Evolutionary conservation across 2,329 filamentous ascomycete genomes (phyloP), one percentile per base, ranked within the genome.

Genomic region (Zasmidium cellare): DNA sequence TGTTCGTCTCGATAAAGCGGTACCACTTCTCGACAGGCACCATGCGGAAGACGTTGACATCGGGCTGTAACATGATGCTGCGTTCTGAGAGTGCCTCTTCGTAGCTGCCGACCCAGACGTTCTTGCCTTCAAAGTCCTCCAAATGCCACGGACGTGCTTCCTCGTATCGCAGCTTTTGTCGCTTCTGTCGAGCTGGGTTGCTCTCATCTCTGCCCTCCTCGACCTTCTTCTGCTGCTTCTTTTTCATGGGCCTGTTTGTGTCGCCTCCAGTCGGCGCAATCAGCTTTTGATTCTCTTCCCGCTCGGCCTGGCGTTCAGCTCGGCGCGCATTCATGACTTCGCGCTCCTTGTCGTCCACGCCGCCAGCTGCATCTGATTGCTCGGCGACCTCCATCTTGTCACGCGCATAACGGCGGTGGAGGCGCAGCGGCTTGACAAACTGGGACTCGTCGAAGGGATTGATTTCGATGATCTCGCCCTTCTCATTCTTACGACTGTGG

Each of bases 21-120:
- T 99, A 99, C 87, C 90, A 97, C 70, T 97, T 96, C 75, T 99
- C 93, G 18, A 97, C 77, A 0, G 96, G 96, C 2, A 96, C 82
- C 86, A 97, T 90, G 58, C 87, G 87, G 71, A 96, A 94, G 12
- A 67, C 85, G 1, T 81, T 81, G 9, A 85, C 82, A 31, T 91
- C 88, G 46, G 91, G 82, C 41, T 93, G 83, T 54, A 96, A 88
- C 64, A 96, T 88, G 51, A 92, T 90, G 52, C 90, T 87, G 1
- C 80, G 82, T 67, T 93, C 88, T 0, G 93, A 96, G 38, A 97
- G 82, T 18, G 92, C 90, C 23, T 89, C 89, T 68, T 97, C 90
- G 67, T 97, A 97, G 56, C 87, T 89, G 46, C 92, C 94, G 31
- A 94, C 87, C 91, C 92, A 97, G 2, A 90, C 89, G 67, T 96